These are phyloP conservation scores for Cornus suecica DNA, from an alignment of 148 eudicot species.

Conservation along the genomic window DNA sequence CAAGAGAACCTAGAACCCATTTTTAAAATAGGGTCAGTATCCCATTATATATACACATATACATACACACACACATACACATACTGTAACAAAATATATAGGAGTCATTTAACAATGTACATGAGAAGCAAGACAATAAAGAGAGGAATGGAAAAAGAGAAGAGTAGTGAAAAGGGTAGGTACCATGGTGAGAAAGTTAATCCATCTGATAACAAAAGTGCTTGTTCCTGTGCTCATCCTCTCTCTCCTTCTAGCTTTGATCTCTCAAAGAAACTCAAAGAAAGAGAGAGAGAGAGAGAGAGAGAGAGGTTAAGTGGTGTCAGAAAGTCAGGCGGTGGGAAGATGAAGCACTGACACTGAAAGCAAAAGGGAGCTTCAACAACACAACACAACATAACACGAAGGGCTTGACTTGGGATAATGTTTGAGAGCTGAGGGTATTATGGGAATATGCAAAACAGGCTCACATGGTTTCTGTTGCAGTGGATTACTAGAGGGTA, in stretches of 20 bases:
- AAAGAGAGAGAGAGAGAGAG: constrained; percentile 9
- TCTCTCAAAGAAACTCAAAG: neutral
- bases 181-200: constrained; percentile 85
- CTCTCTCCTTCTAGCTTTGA: neutral
- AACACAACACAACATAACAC: neutral
- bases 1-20: neutral
- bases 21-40: neutral
- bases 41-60: neutral
- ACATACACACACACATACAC: neutral
- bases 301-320: neutral
- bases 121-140: neutral
- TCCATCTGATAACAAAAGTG: constrained; percentile 82
- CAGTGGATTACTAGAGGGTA: neutral
- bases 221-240: constrained; percentile 71
- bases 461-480: constrained; percentile 6
- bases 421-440: neutral
- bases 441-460: neutral
- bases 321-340: neutral
- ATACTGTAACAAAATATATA: neutral
- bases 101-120: neutral
- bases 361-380: neutral
- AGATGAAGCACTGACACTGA: neutral
- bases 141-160: neutral
- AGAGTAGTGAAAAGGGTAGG: constrained; percentile 6
- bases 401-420: neutral